Percentiles rank a stretch among this genome's conserved stretches.
These are phyloP conservation scores for Eucalyptus regnans DNA, from an alignment of 345 rosid genomes.

Conservation along the genomic window DNA sequence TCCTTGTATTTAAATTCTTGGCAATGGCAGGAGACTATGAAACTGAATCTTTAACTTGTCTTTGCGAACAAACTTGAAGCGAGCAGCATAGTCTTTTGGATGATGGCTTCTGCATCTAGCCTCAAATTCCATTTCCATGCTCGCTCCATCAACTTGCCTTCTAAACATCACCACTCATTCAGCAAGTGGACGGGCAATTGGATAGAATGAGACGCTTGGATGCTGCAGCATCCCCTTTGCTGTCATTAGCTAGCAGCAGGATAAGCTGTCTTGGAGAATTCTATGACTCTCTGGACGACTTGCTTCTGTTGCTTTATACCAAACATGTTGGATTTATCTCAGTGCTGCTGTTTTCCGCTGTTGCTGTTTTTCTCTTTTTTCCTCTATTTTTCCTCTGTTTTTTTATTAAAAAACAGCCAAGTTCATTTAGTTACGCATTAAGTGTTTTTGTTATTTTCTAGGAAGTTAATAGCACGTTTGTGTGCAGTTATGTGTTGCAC, in stretches of 20 bases:
- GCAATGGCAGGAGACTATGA: not conserved
- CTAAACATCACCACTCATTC: not conserved
- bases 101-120: not conserved
- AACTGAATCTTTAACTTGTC: not conserved
- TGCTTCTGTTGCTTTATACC: slow-evolving; percentile 4
- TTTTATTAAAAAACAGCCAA: too few species aligned
- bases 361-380: too few species aligned
- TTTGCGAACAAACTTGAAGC: not conserved
- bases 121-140: not conserved
- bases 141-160: not conserved
- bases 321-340: not conserved
- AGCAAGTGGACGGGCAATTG: not conserved
- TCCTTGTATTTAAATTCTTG: not conserved
- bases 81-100: not conserved
- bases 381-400: too few species aligned
- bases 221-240: not conserved
- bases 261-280: slow-evolving; percentile 6
- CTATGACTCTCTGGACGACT: slow-evolving; percentile 1
- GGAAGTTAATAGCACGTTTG: too few species aligned
- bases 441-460: too few species aligned
- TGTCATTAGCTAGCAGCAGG: not conserved
- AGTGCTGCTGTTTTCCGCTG: too few species aligned
- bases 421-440: too few species aligned
- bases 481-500: too few species aligned
- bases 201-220: not conserved